These are phyloP conservation scores for Adenanthera pavonina DNA, from an alignment of 306 rosid genomes.

Conservation along the genomic window DNA sequence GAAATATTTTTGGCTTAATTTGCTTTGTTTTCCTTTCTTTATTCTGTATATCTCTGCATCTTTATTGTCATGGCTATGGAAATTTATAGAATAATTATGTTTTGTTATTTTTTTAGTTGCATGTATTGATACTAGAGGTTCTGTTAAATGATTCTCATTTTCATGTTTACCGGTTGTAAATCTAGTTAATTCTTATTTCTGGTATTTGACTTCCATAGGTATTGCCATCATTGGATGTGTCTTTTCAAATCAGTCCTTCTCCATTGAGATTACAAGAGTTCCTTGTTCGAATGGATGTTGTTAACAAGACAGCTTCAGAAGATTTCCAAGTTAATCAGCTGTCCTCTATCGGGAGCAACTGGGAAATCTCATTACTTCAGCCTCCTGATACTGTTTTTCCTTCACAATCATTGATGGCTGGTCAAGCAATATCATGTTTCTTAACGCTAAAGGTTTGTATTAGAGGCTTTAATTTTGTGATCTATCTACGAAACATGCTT, in stretches of 20 bases:
- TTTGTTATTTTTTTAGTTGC: neutral
- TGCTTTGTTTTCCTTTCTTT: slow-evolving; percentile 32
- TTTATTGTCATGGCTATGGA: slow-evolving; percentile 18
- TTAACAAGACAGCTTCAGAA: slow-evolving; percentile 79
- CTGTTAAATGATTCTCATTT: slow-evolving; percentile 11
- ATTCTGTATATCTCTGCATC: neutral
- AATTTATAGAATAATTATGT: slow-evolving; percentile 28
- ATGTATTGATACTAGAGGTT: neutral
- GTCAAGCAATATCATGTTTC: slow-evolving; percentile 91
- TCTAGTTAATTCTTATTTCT: slow-evolving; percentile 39
- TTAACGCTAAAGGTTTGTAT: slow-evolving; percentile 78
- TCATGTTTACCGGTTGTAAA: slow-evolving; percentile 18
- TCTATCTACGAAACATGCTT: slow-evolving; percentile 12
- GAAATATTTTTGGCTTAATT: slow-evolving; percentile 30
- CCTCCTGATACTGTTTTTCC: slow-evolving; percentile 75
- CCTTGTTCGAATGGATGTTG: slow-evolving; percentile 86
- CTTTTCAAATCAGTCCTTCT: slow-evolving; percentile 87
- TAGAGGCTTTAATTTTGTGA: slow-evolving; percentile 35
- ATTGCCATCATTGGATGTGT: slow-evolving; percentile 84
- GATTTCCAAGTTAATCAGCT: slow-evolving; percentile 82
- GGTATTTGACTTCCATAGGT: slow-evolving; percentile 58
- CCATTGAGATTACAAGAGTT: slow-evolving; percentile 83
- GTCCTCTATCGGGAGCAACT: slow-evolving; percentile 71
- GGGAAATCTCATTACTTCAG: slow-evolving; percentile 88
- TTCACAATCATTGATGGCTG: slow-evolving; percentile 71